Conservation (phyloP, 2,329 filamentous ascomycete species). For the Setomelanomma holmii region DNA sequence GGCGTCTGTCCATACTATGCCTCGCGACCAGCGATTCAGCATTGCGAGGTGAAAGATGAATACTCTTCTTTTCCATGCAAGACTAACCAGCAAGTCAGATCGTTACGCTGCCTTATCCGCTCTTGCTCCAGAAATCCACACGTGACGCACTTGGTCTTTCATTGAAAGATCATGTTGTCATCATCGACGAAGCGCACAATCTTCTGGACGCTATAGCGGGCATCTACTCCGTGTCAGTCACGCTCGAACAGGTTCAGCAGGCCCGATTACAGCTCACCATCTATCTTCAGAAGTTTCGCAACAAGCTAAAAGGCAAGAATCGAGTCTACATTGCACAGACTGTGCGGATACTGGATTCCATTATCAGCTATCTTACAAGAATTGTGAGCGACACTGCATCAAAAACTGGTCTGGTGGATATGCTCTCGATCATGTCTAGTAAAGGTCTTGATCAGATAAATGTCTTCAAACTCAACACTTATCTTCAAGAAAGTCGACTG, state of each 20-base stretch:
- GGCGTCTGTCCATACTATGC: constrained; percentile 95
- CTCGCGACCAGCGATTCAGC: constrained; percentile 81
- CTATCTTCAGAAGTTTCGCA: constrained; percentile 88
- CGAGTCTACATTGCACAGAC: constrained; percentile 89
- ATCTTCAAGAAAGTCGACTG: constrained; percentile 89
- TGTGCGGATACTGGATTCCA: constrained; percentile 80
- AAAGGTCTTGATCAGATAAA: constrained; percentile 97
- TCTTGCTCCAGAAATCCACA: constrained; percentile 85
- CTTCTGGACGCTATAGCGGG: constrained; percentile 92
- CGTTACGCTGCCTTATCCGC: constrained; percentile 88
- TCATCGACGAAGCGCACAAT: constrained; percentile 97
- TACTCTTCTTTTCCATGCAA: not conserved
- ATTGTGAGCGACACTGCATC: constrained; percentile 50
- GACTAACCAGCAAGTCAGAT: too few species aligned
- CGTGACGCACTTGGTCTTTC: constrained; percentile 87
- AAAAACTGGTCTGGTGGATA: constrained; percentile 71
- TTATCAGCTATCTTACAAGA: constrained; percentile 71
- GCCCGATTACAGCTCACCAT: constrained; percentile 77
- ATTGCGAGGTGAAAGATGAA: constrained; percentile 67
- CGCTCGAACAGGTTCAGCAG: constrained; percentile 73
- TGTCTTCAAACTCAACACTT: constrained; percentile 83
- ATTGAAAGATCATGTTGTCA: constrained; percentile 86
- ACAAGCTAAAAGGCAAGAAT: constrained; percentile 87
- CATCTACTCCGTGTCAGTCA: constrained; percentile 82
- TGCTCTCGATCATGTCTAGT: constrained; percentile 75